A percentile compares a stretch with the other conserved stretches of the same genome.
Evolutionary conservation across 1,139 yeast genomes (phyloP).

Genomic region (Zhuliangozyma blackwelliae): DNA sequence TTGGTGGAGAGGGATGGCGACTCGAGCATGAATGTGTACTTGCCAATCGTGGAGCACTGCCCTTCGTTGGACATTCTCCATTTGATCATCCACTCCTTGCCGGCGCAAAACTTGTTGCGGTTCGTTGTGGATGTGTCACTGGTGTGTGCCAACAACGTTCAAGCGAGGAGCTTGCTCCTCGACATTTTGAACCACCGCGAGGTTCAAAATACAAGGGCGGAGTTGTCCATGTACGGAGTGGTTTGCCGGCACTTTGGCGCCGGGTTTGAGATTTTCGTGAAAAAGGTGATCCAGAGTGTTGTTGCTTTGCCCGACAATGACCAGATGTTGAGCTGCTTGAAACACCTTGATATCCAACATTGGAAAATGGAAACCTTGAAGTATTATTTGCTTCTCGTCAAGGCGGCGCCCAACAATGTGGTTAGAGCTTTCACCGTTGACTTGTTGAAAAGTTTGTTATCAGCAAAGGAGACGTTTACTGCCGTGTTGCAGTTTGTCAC

Average conservation of each 20-base stretch:
- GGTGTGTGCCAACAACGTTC: constrained; percentile 6
- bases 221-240: constrained; percentile 21
- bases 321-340: constrained; percentile 21
- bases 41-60: constrained; percentile 9
- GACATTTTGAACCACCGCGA: constrained; percentile 17
- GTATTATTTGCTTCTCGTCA: constrained; percentile 28
- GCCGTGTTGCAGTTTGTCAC: constrained; percentile 8
- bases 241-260: constrained; percentile 20
- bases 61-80: constrained; percentile 16
- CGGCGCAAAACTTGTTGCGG: constrained; percentile 18
- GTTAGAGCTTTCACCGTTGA: constrained; percentile 18
- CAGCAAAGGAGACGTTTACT: constrained; percentile 1
- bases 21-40: constrained; percentile 9
- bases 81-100: constrained; percentile 19
- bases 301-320: constrained; percentile 24
- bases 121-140: constrained; percentile 18
- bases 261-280: constrained; percentile 27
- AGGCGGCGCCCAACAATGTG: constrained; percentile 30
- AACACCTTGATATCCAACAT: constrained; percentile 16
- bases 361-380: constrained; percentile 32
- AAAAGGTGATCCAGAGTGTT: constrained; percentile 31
- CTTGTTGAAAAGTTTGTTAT: constrained; percentile 2
- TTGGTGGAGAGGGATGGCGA: constrained; percentile 6
- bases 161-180: constrained; percentile 13
- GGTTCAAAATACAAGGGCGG: constrained; percentile 15